Conservation (phyloP, 192 early-diverging fungal species). For the Chytriomyces sp. region DNA sequence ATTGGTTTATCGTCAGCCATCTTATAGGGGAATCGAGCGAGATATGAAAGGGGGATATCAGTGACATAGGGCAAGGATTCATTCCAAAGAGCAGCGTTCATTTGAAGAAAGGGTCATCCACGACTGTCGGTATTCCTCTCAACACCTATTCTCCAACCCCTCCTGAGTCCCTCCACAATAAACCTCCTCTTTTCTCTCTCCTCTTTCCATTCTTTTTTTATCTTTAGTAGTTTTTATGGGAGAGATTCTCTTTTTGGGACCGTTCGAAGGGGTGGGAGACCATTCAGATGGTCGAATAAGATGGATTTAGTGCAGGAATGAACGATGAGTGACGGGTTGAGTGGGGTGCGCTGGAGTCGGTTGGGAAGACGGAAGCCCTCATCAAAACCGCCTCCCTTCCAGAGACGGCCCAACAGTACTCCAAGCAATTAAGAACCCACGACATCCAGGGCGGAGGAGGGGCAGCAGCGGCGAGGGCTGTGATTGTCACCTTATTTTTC, state of each 20-base stretch:
- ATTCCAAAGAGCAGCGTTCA: not conserved
- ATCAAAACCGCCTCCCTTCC: too few relatives aligned
- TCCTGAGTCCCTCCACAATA: not conserved
- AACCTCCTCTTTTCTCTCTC: constrained; percentile 7
- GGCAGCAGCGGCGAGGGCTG: too few relatives aligned
- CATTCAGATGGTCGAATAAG: not conserved
- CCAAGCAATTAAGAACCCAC: not conserved
- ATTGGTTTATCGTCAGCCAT: constrained; percentile 30
- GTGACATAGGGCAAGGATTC: too few relatives aligned
- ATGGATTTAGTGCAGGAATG: not conserved
- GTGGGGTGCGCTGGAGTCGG: not conserved
- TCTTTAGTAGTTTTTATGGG: constrained; percentile 1
- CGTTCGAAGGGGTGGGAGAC: not conserved
- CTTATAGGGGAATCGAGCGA: not conserved
- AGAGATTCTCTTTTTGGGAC: not conserved
- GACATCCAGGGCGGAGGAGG: not conserved
- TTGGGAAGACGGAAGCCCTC: too few relatives aligned
- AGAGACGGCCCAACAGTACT: too few relatives aligned
- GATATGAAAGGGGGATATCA: not conserved
- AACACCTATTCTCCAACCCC: too few relatives aligned
- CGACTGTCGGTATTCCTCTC: not conserved
- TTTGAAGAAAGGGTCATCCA: not conserved
- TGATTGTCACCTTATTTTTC: too few relatives aligned
- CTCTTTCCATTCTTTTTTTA: constrained; percentile 7
- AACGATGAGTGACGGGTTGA: not conserved